Base-by-base conservation (phyloP, 352 stramenopile genomes). In the Phytophthora vignae region DNA sequence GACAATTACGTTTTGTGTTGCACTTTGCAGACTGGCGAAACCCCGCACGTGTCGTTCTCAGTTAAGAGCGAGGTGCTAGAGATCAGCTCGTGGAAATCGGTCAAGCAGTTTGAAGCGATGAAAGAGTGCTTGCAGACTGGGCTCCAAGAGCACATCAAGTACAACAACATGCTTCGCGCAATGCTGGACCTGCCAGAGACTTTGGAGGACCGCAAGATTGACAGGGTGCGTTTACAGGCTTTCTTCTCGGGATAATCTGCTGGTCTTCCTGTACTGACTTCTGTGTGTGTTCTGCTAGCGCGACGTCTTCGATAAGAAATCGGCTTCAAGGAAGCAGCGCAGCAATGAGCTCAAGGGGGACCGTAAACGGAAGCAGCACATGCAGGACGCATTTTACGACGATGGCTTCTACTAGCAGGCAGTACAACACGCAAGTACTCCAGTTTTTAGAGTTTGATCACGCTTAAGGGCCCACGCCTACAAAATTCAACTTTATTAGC, bases 111-210 rank as follows among this genome's bases (percentile, higher is more conserved):
- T 22, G 87, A 95, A 69, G 86, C 84, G 5, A 82, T 97, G 72
- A 95, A 95, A 65, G 82, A 81, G 8, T 90, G 78, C 27, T 77
- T 97, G 25, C 79, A 86, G 33, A 87, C 78, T 14, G 90, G 88
- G 22, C 71, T 97, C 11, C 88, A 96, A 54, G 76, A 94, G 56
- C 90, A 97, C 55, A 90, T 97, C 67, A 96, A 96, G 76, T 96
- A 92, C 75, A 97, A 97, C 73, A 96, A 94, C 64, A 77, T 84
- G n/a, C 75, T 96, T 25, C 88, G 90, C 3, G 60, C 77, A 36
- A 77, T 97, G 49, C 62, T 97, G 33, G 87, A 95, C 56, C 67
- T 97, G 46, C 88, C 88, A 1, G 87, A 94, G 17, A 92, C 79
- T 29, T 61, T 94, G 19, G 90, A 96, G 71, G 86, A 95, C 54